These are phyloP conservation scores for Isatis tinctoria DNA, from an alignment of 345 rosid species.

Conservation along the genomic window DNA sequence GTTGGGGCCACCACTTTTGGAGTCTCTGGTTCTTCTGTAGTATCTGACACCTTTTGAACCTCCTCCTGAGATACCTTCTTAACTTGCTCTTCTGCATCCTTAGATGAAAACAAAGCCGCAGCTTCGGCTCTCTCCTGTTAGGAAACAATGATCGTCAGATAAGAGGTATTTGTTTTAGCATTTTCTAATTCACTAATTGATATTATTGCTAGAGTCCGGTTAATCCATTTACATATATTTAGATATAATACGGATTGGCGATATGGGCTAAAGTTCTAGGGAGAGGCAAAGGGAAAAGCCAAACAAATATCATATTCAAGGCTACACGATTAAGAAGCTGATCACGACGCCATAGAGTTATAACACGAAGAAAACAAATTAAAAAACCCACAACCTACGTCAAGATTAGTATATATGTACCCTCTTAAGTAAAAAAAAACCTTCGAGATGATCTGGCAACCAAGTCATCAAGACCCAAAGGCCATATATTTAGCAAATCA, in stretches of 20 bases:
- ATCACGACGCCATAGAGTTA: background rate
- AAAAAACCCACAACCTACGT: no score
- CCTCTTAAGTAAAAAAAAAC: background rate
- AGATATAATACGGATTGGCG: background rate
- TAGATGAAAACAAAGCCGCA: conserved; percentile 67
- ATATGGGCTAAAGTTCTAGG: background rate
- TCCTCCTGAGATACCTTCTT: conserved; percentile 66
- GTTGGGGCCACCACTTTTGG: conserved; percentile 90
- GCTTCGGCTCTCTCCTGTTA: conserved; percentile 91
- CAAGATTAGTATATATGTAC: background rate
- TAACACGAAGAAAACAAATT: background rate
- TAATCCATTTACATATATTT: background rate
- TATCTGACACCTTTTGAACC: conserved; percentile 50
- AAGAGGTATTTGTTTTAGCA: background rate
- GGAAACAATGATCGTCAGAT: background rate
- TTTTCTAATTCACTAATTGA: background rate
- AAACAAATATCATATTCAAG: background rate
- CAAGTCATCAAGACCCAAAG: background rate
- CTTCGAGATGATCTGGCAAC: background rate
- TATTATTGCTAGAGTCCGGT: background rate
- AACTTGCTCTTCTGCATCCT: conserved; percentile 87
- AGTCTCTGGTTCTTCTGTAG: conserved; percentile 47
- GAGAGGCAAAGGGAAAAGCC: background rate
- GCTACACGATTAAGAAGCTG: background rate
- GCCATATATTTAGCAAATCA: background rate